Percentiles rank a stretch among this genome's conserved stretches.
phyloP scores from a whole-genome alignment of 2,329 filamentous ascomycete genomes.

The Coniochaeta sp. region DNA sequence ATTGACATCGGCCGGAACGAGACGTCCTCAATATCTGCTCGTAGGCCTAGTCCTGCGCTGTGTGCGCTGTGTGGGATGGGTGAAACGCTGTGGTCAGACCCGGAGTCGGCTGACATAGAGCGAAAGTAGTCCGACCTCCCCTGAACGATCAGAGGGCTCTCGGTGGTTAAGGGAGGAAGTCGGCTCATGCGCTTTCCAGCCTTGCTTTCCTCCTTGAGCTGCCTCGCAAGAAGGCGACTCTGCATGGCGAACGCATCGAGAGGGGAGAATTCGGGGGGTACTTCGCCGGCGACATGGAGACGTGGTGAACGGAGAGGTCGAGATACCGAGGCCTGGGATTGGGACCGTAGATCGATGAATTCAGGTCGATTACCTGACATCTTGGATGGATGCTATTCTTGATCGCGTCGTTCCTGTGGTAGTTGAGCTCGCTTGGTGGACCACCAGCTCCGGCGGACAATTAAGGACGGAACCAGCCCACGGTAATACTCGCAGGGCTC shows the following conservation, averaged over 20 bases:
- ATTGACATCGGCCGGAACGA: slow-evolving; percentile 60
- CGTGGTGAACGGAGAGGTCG: slow-evolving; percentile 64
- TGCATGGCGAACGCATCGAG: slow-evolving; percentile 93
- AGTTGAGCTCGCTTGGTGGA: neutral
- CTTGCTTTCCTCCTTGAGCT: slow-evolving; percentile 66
- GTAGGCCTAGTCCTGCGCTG: slow-evolving; percentile 37
- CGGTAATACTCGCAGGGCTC: neutral
- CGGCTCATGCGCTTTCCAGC: slow-evolving; percentile 76
- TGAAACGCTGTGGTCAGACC: slow-evolving; percentile 35
- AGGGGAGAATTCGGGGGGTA: slow-evolving; percentile 84
- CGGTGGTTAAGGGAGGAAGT: slow-evolving; percentile 73
- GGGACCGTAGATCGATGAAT: slow-evolving; percentile 51
- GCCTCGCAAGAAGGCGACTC: slow-evolving; percentile 76
- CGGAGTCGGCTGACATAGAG: slow-evolving; percentile 58
- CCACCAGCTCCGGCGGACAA: neutral
- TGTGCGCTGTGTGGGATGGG: slow-evolving; percentile 21
- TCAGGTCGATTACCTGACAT: slow-evolving; percentile 49
- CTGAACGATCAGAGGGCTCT: slow-evolving; percentile 69
- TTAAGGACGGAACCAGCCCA: neutral
- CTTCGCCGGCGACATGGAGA: slow-evolving; percentile 68
- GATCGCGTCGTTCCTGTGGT: neutral
- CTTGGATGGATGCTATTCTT: slow-evolving; percentile 8
- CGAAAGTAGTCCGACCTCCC: slow-evolving; percentile 77
- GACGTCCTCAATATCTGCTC: slow-evolving; percentile 50
- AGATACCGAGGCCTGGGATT: slow-evolving; percentile 45